These are phyloP conservation scores for Moringa oleifera DNA, from an alignment of 345 rosid species.

Conservation along the genomic window DNA sequence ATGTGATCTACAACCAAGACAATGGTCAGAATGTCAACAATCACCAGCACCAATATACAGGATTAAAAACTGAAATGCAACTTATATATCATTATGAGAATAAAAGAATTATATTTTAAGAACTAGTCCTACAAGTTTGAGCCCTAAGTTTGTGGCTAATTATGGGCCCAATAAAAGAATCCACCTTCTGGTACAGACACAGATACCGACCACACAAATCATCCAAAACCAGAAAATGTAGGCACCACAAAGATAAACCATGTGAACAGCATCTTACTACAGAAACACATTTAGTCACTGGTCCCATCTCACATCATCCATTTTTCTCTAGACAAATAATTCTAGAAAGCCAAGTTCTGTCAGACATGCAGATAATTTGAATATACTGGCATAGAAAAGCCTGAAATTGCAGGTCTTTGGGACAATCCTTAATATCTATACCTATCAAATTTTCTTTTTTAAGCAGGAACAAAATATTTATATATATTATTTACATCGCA, in stretches of 20 bases:
- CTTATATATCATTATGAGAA: too few species aligned
- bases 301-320: background rate
- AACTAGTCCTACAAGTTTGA: background rate
- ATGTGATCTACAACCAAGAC: conserved; percentile 58
- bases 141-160: background rate
- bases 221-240: background rate
- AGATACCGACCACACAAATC: background rate
- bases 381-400: too few species aligned
- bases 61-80: background rate
- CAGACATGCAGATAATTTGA: too few species aligned
- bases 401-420: too few species aligned
- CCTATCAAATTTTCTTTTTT: too few species aligned
- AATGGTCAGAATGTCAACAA: conserved; percentile 12
- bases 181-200: background rate
- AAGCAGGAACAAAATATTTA: too few species aligned
- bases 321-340: too few species aligned
- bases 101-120: background rate
- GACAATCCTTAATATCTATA: too few species aligned
- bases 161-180: background rate
- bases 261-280: background rate
- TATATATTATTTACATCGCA: too few species aligned
- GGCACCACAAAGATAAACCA: background rate
- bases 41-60: conserved; percentile 1
- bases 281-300: background rate
- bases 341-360: too few species aligned